Base-by-base conservation (phyloP, 257 asterid species). In the Marsdenia floribunda region DNA sequence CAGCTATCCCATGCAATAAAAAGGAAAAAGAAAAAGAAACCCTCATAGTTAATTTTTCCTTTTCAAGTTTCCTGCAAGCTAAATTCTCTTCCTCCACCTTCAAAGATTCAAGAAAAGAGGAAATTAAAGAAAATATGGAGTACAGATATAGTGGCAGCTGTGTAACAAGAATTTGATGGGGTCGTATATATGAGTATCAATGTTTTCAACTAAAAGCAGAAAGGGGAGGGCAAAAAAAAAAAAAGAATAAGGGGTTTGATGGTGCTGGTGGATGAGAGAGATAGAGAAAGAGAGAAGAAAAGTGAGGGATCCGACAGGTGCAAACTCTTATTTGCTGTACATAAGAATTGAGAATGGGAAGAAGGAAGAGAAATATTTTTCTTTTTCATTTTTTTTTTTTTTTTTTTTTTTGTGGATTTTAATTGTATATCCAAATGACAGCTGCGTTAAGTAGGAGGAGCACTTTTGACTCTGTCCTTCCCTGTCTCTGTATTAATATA, bases 381-480 rank as follows among this genome's bases (percentile, higher is more conserved):
- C 6, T 38, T 38, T 38, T 38, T 38, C n/a, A n/a, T n/a, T 72
- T 87, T 13, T 79, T 80, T 38, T 38, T 38, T 38, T 38, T 38
- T 38, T 38, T 38, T 38, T 38, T 38, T 72, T 87, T 2, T 79
- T 80, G 84, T 85, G 87, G 88, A 70, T 76, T 84, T 44, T 8
- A 44, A 44, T 44, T 80, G 90, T 84, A 84, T 86, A 81, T 81
- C 86, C 88, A 88, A 42, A 89, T 90, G 98, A 90, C 98, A 94
- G 97, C 97, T 93, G 96, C 93, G 85, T 77, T 83, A 8, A 44
- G 49, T 44, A 86, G 86, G 83, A 78, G 81, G 86, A 87, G 89
- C 96, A 91, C 96, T 93, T 44, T 78, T 80, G 78, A 91, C 92
- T 82, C 86, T 85, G 89, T 87, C 96, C 89, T 71, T 90, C 71